Evolutionary conservation across 495 filamentous ascomycete species (phyloP), one percentile per base, ranked within the genome.

Genomic region (Penicillium silybi): DNA sequence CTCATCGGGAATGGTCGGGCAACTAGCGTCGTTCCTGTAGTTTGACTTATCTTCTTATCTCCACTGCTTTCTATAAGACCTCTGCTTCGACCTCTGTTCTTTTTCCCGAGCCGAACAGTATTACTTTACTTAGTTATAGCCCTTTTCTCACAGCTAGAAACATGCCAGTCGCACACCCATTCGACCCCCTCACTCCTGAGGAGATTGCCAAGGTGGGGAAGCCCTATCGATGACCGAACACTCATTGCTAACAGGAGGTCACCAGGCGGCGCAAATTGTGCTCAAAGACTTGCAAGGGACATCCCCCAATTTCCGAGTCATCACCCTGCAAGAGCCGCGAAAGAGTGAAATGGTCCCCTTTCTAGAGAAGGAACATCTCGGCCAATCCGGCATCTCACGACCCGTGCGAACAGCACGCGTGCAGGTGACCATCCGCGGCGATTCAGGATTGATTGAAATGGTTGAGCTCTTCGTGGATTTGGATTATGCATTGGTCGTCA

Each of bases 311-410:
- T 67, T 65, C 26, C 53, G 56, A 4, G 51, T 56, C 0, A 62
- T 67, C 32, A 63, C 63, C 7, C 61, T 68, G 26, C 49, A 51
- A 32, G 66, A 69, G 32, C 66, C 66, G 11, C 38, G 57, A 4
- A 69, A 69, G 47, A 38, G 27, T 11, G 47, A 58, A 23, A 59
- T 67, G 59, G 41, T 69, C 10, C 44, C 54, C 0, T 69, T 60
- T 26, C 53, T 69, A 0, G 62, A 67, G 8, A 46, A 22, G 13
- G 64, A 65, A 17, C 58, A 51, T 37, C 41, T 32, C 7, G 50
- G 46, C 8, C 38, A 61, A 4, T 19, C n/a, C 3, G 23, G 38
- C 26, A 10, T 39, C 9, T 43, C 50, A 4, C 44, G 39, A 17
- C 64, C 64, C 22, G 16, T 46, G 9, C 56, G 65, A 23, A 49